Conservation (phyloP, 176 grass and related monocot genomes). For the Urochloa ruziziensis region DNA sequence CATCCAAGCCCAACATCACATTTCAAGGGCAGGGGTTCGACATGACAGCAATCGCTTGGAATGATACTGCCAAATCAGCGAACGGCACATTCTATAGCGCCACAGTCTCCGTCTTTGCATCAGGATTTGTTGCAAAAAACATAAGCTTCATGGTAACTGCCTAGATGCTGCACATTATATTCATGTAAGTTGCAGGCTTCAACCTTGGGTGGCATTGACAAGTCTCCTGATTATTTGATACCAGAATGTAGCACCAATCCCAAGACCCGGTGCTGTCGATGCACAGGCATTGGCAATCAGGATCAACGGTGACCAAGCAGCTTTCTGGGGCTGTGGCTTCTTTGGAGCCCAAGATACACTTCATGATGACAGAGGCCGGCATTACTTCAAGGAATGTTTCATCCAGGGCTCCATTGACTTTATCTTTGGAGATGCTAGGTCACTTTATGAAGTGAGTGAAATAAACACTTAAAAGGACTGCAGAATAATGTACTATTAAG, state of each 20-base stretch:
- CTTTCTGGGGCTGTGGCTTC: slow-evolving; percentile 85
- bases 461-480: not conserved
- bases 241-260: slow-evolving; percentile 86
- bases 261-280: slow-evolving; percentile 61
- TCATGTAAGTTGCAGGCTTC: not conserved
- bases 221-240: slow-evolving; percentile 10
- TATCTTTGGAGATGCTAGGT: slow-evolving; percentile 85
- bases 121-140: slow-evolving; percentile 71
- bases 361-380: slow-evolving; percentile 68
- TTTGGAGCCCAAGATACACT: slow-evolving; percentile 90
- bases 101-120: slow-evolving; percentile 49
- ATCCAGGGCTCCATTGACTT: slow-evolving; percentile 89
- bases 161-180: not conserved
- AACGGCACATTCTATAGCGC: slow-evolving; percentile 81
- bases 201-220: not conserved
- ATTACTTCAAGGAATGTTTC: slow-evolving; percentile 90
- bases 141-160: slow-evolving; percentile 79
- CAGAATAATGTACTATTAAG: not conserved
- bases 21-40: slow-evolving; percentile 88
- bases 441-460: slow-evolving; percentile 68
- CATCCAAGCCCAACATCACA: slow-evolving; percentile 75
- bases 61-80: slow-evolving; percentile 79
- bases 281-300: slow-evolving; percentile 78
- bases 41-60: slow-evolving; percentile 69
- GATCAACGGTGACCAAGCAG: slow-evolving; percentile 59